phyloP scores from a whole-genome alignment of 345 rosid genomes.

The Salix suchowensis region DNA sequence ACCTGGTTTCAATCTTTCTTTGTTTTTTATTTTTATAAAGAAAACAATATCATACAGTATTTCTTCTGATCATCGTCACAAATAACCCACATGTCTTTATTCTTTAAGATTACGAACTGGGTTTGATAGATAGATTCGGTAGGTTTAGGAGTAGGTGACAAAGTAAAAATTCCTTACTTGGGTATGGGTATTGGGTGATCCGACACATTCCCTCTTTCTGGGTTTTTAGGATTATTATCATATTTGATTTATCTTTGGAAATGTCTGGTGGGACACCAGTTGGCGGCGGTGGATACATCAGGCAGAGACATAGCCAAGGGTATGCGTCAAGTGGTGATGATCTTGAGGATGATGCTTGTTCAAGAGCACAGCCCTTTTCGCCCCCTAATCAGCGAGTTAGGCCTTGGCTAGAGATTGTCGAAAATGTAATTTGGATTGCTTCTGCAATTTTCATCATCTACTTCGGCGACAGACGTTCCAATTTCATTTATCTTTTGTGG shows the following conservation, averaged over 20 bases:
- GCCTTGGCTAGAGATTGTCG: conserved; percentile 68
- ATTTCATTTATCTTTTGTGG: conserved; percentile 59
- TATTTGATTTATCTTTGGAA: neutral
- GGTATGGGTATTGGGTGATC: too few species aligned
- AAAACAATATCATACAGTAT: too few species aligned
- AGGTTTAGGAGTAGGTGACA: too few species aligned
- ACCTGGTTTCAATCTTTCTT: too few species aligned
- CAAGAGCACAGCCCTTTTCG: conserved; percentile 55
- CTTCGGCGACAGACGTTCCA: conserved; percentile 73
- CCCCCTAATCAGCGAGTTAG: conserved; percentile 34
- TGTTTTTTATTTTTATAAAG: too few species aligned
- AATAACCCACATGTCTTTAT: too few species aligned
- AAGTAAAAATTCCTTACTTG: too few species aligned
- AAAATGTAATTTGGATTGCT: conserved; percentile 78
- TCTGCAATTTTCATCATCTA: conserved; percentile 72
- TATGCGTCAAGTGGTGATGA: conserved; percentile 84
- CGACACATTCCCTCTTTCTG: too few species aligned
- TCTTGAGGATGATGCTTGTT: conserved; percentile 88
- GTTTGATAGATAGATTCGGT: too few species aligned
- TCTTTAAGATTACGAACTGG: too few species aligned
- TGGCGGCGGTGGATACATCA: conserved; percentile 77
- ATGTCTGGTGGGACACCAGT: conserved; percentile 96
- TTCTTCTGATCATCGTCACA: too few species aligned
- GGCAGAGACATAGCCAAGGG: conserved; percentile 95
- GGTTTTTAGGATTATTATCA: too few species aligned